Evolutionary conservation across 306 rosid species (phyloP).

Genomic region (Vigna angularis): DNA sequence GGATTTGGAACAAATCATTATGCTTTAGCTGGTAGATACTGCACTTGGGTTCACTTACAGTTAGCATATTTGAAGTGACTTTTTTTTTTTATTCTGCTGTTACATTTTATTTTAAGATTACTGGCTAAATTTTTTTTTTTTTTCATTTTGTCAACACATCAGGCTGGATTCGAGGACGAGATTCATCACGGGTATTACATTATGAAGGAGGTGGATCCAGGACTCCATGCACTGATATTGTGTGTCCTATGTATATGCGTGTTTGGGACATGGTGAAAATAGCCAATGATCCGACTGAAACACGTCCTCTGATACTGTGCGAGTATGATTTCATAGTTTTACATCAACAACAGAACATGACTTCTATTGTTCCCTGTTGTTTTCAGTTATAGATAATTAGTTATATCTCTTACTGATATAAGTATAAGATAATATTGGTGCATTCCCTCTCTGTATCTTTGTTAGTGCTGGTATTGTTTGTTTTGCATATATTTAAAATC

Average conservation of each 20-base stretch:
- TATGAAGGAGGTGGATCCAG: slow-evolving; percentile 98
- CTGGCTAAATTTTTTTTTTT: background rate
- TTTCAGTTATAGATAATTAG: background rate
- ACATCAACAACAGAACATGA: background rate
- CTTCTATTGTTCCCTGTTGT: slow-evolving; percentile 33
- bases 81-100: background rate
- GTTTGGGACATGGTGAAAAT: slow-evolving; percentile 92
- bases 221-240: slow-evolving; percentile 88
- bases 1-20: slow-evolving; percentile 96
- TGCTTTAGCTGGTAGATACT: slow-evolving; percentile 83
- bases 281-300: slow-evolving; percentile 88
- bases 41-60: slow-evolving; percentile 12
- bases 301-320: slow-evolving; percentile 92
- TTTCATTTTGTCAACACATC: slow-evolving; percentile 32
- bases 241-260: slow-evolving; percentile 99
- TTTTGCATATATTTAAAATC: background rate
- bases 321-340: slow-evolving; percentile 63
- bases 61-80: slow-evolving; percentile 15
- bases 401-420: too few species aligned
- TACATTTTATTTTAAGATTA: background rate
- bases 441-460: too few species aligned
- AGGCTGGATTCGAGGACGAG: slow-evolving; percentile 98
- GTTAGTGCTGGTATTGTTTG: too few species aligned
- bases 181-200: slow-evolving; percentile 78
- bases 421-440: too few species aligned